Evolutionary conservation across 2,329 filamentous ascomycete genomes (phyloP).

Genomic region (Monosporascus sp.): DNA sequence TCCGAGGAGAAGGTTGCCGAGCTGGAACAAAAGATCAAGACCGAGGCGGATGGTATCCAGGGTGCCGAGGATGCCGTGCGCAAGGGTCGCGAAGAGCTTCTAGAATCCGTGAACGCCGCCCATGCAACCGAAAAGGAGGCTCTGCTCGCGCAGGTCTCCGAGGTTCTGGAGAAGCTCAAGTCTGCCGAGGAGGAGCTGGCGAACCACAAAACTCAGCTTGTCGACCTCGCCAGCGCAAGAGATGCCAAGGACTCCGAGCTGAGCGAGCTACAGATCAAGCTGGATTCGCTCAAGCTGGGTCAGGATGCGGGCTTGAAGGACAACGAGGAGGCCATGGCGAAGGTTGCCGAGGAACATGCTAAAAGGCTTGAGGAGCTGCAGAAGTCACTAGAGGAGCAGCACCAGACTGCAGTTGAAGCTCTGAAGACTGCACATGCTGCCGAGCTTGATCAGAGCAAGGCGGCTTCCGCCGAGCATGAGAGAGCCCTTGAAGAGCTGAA

Average conservation of each 20-base stretch:
- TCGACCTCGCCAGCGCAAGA: conserved; percentile 43
- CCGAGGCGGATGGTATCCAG: conserved; percentile 31
- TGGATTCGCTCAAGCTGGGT: conserved; percentile 41
- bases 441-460: conserved; percentile 42
- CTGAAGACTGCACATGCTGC: conserved; percentile 50
- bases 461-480: conserved; percentile 41
- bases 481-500: conserved; percentile 46
- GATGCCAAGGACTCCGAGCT: conserved; percentile 45
- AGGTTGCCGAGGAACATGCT: conserved; percentile 42
- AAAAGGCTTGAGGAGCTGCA: conserved; percentile 47
- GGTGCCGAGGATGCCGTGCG: conserved; percentile 36
- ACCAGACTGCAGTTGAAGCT: conserved; percentile 42
- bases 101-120: conserved; percentile 45
- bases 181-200: conserved; percentile 46
- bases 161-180: conserved; percentile 46
- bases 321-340: conserved; percentile 30
- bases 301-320: conserved; percentile 33
- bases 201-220: conserved; percentile 43
- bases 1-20: conserved; percentile 52
- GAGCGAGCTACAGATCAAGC: conserved; percentile 41
- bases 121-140: conserved; percentile 44
- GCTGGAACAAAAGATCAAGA: conserved; percentile 46
- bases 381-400: conserved; percentile 43
- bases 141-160: conserved; percentile 42
- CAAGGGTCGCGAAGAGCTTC: conserved; percentile 38